Evolutionary conservation across 148 eudicot genomes (phyloP), one percentile per base, ranked within the genome.

Genomic region (Chenopodium formosanum): DNA sequence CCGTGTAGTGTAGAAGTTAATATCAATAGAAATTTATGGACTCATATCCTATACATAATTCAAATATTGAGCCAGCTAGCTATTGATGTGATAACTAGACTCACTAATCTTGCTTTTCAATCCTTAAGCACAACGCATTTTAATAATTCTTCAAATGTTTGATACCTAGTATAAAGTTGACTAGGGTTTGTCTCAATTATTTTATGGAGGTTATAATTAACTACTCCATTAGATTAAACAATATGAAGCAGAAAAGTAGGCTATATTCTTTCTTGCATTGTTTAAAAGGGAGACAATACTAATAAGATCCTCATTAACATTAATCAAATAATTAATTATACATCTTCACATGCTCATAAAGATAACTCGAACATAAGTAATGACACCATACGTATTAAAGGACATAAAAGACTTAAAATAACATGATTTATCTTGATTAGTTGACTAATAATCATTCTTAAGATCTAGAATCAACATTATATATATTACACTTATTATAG

Each of bases 321-420:
- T 62, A 62, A 20, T 22, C 17, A 56, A 3, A 20, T 22, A 20
- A 62, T 37, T 19, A 17, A 37, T 40, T 16, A 40, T 19, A n/a
- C 56, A 72, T 72, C 56, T 8, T 75, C 66, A 58, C 68, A 69
- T 76, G 19, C 77, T 69, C 32, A n/a, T 40, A 60, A 5, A 19
- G 40, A 76, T 37, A 11, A 31, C 31, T 72, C 9, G 14, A 13
- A 46, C 78, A 74, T 10, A 73, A 79, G 79, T 82, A 79, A 79
- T 76, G 77, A 22, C 85, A 83, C 82, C 78, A 75, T 67, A 79
- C 86, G 50, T 79, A 37, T 80, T 79, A 58, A 4, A 70, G 47
- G 58, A 13, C 81, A 78, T 47, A 62, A 78, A 31, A 34, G 7
- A 68, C 71, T 76, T 84, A 27, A 50, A 68, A 47, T 32, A 29